These are phyloP conservation scores for Colletotrichum sp. DNA, from an alignment of 2,329 filamentous ascomycete species.

Conservation along the genomic window DNA sequence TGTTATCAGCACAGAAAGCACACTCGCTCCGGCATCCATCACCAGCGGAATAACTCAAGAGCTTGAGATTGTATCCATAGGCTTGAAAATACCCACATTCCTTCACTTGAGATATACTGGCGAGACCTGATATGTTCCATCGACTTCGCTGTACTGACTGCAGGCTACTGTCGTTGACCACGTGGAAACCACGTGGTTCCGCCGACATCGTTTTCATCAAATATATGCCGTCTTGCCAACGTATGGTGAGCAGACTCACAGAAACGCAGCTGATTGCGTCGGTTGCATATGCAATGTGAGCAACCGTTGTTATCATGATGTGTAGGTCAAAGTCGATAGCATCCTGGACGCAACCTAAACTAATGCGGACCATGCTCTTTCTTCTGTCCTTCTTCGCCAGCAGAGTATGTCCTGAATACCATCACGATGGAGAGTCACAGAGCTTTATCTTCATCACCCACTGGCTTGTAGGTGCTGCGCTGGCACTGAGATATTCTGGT, in stretches of 20 bases:
- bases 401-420: not conserved
- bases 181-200: not conserved
- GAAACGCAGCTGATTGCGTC: not conserved
- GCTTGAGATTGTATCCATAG: not conserved
- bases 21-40: not conserved
- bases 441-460: not conserved
- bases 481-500: not conserved
- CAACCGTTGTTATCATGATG: too few relatives aligned
- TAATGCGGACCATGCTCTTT: not conserved
- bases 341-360: rapidly evolving
- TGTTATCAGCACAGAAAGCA: not conserved
- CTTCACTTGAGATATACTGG: not conserved
- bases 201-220: not conserved
- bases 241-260: not conserved
- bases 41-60: not conserved
- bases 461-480: not conserved
- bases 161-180: not conserved
- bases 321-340: too few relatives aligned
- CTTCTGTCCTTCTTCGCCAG: not conserved
- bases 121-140: not conserved
- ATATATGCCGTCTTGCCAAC: not conserved
- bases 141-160: not conserved
- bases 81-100: slow-evolving; percentile 5
- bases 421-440: not conserved
- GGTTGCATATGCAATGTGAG: not conserved